Percentiles rank a stretch among this genome's conserved stretches.
These are phyloP conservation scores for Asterionellopsis glacialis DNA, from an alignment of 108 stramenopile genomes.

Conservation along the genomic window DNA sequence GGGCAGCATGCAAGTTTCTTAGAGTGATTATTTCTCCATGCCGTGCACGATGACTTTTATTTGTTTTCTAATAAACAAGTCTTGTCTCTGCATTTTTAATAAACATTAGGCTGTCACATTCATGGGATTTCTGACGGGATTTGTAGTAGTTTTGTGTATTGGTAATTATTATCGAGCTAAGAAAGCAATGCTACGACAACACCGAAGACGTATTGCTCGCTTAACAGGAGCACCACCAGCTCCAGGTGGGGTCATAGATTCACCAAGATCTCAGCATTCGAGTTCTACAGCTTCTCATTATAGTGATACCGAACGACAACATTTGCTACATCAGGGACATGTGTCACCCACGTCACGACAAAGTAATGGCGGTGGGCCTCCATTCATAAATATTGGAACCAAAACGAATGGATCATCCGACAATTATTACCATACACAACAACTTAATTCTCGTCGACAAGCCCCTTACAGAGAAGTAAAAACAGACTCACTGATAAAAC, in stretches of 20 bases:
- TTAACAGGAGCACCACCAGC: not conserved
- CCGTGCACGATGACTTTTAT: not conserved
- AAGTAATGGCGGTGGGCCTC: no score
- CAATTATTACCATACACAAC: no score
- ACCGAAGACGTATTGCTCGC: slow-evolving; percentile 15
- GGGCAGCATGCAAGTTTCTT: no score
- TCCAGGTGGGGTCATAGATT: slow-evolving; percentile 14
- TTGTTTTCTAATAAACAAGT: not conserved
- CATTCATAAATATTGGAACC: no score
- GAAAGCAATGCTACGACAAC: slow-evolving; percentile 73
- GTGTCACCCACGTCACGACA: no score
- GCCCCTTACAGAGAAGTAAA: no score
- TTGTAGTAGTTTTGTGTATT: slow-evolving; percentile 74
- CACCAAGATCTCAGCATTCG: slow-evolving; percentile 25
- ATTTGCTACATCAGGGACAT: not conserved
- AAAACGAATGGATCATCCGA: no score
- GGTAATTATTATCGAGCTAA: slow-evolving; percentile 85
- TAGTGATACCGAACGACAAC: slow-evolving; percentile 19
- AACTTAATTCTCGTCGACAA: no score
- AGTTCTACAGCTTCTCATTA: slow-evolving; percentile 15
- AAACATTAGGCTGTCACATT: slow-evolving; percentile 43
- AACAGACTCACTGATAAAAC: no score
- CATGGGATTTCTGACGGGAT: slow-evolving; percentile 66
- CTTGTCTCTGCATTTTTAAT: not conserved
- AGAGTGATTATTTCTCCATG: not conserved